A percentile compares a stretch with the other conserved stretches of the same genome.
These are phyloP conservation scores for Casuarina glauca DNA, from an alignment of 306 rosid species.

Conservation along the genomic window DNA sequence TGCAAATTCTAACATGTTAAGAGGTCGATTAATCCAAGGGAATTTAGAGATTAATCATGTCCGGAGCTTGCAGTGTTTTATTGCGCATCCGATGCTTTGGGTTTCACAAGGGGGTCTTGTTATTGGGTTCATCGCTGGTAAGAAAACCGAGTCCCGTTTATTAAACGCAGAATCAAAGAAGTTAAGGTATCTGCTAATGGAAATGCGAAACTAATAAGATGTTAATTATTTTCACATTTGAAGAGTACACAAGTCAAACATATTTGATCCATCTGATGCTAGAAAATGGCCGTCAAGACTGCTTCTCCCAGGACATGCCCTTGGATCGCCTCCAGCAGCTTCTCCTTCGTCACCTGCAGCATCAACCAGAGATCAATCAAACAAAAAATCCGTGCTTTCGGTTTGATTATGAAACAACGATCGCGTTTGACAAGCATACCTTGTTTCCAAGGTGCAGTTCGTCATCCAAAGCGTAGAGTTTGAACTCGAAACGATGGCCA, in stretches of 20 bases:
- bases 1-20: too few relatives aligned
- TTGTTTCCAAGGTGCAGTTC: conserved; percentile 64
- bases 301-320: conserved; percentile 84
- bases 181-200: too few relatives aligned
- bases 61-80: too few relatives aligned
- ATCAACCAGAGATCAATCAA: not conserved
- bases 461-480: conserved; percentile 76
- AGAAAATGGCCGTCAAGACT: conserved; percentile 44
- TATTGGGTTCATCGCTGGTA: too few relatives aligned
- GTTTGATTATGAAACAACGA: too few relatives aligned
- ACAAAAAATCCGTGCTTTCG: not conserved
- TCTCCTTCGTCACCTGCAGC: conserved; percentile 72
- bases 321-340: conserved; percentile 52
- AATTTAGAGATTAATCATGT: too few relatives aligned
- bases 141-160: too few relatives aligned
- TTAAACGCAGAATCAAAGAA: too few relatives aligned
- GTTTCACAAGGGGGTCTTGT: too few relatives aligned
- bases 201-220: not conserved
- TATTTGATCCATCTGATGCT: not conserved
- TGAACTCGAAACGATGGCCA: conserved; percentile 71
- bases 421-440: conserved; percentile 30
- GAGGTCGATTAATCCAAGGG: too few relatives aligned
- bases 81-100: too few relatives aligned
- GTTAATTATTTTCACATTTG: not conserved
- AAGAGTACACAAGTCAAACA: not conserved